Conservation (phyloP, 768 basidiomycete genomes). For the Leccinum broughii region DNA sequence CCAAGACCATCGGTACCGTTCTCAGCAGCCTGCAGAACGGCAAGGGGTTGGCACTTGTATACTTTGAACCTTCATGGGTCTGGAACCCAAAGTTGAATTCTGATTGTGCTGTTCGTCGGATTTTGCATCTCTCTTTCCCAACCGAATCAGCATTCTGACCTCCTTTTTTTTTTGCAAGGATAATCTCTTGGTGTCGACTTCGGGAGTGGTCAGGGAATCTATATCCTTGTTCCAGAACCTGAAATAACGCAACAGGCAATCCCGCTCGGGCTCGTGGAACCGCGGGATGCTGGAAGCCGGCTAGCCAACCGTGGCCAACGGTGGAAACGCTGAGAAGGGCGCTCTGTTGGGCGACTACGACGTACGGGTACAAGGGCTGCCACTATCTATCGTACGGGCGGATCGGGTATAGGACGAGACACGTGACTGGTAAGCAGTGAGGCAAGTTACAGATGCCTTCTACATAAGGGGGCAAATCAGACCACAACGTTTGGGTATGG, state of each 20-base stretch:
- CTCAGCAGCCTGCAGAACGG: neutral
- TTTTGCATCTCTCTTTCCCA: neutral
- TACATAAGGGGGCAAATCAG: too few species aligned
- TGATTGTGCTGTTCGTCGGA: slow-evolving; percentile 10
- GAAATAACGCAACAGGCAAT: neutral
- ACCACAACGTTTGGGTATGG: neutral
- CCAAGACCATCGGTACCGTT: neutral
- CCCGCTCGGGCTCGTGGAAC: neutral
- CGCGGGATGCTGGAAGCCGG: too few species aligned
- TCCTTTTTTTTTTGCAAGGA: slow-evolving; percentile 3
- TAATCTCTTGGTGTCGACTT: slow-evolving; percentile 6
- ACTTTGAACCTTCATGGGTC: slow-evolving; percentile 15
- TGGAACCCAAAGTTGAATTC: slow-evolving; percentile 9
- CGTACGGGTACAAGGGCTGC: too few species aligned
- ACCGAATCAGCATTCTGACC: neutral
- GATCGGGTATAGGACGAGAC: too few species aligned
- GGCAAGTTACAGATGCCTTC: too few species aligned
- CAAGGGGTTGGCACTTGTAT: slow-evolving; percentile 14
- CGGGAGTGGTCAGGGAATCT: slow-evolving; percentile 8
- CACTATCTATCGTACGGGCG: too few species aligned
- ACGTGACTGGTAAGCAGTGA: too few species aligned
- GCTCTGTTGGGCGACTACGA: too few species aligned
- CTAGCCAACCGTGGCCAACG: too few species aligned
- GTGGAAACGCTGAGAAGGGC: too few species aligned
- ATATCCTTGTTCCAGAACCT: neutral